Evolutionary conservation across 352 stramenopile species (phyloP).

Genomic region (Pseudoperonospora humuli): DNA sequence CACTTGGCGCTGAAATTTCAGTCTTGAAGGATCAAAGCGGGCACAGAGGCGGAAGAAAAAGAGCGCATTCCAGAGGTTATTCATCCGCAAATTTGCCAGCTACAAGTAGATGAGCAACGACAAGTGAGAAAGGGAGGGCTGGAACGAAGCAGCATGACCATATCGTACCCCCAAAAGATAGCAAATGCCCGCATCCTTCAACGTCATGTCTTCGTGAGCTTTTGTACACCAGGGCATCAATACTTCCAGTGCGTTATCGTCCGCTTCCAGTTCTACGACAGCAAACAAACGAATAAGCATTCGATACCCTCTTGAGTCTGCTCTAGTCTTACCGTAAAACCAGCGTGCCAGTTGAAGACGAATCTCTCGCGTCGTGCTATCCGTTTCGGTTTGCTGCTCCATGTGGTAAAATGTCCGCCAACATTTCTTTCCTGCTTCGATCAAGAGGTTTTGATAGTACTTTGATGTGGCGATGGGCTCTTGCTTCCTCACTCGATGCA

Average conservation of each 20-base stretch:
- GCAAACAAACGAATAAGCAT: neutral
- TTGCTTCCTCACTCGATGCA: constrained; percentile 23
- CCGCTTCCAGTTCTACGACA: constrained; percentile 29
- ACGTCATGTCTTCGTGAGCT: neutral
- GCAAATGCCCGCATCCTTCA: constrained; percentile 11
- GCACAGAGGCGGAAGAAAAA: constrained; percentile 38
- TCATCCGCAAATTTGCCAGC: constrained; percentile 26
- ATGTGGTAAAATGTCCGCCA: constrained; percentile 52
- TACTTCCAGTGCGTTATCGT: constrained; percentile 20
- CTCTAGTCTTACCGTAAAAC: constrained; percentile 49
- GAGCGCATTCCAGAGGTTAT: constrained; percentile 40
- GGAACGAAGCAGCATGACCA: neutral
- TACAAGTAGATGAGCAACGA: constrained; percentile 11
- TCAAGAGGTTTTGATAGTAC: constrained; percentile 14
- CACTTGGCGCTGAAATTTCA: constrained; percentile 48
- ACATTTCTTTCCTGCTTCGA: constrained; percentile 30
- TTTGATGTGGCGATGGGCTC: neutral
- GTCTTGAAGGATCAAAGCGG: constrained; percentile 28
- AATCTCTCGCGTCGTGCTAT: constrained; percentile 5
- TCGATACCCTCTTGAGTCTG: neutral
- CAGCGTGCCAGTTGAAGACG: constrained; percentile 55
- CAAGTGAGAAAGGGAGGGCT: neutral
- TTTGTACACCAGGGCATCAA: constrained; percentile 17
- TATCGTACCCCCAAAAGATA: constrained; percentile 44
- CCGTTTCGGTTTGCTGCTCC: constrained; percentile 27